Evolutionary conservation across 164 flowering plant genomes (phyloP).

Genomic region (Tetrastigma voinierianum): DNA sequence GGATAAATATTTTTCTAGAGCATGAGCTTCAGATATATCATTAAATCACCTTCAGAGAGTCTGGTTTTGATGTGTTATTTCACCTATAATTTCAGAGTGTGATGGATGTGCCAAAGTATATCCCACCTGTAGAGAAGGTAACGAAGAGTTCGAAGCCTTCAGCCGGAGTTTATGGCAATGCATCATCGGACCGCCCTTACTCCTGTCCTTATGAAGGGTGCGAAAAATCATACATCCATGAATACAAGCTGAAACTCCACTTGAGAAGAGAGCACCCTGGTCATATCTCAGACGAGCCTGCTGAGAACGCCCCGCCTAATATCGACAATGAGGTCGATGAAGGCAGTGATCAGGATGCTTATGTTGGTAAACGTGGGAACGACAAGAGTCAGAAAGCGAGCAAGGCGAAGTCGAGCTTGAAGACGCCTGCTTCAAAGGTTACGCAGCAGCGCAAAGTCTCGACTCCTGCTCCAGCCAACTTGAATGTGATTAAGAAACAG

Average conservation of each 20-base stretch:
- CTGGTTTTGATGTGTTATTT: constrained; percentile 1
- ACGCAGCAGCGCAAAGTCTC: constrained; percentile 51
- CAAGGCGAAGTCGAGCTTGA: constrained; percentile 52
- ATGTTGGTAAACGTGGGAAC: constrained; percentile 45
- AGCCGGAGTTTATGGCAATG: constrained; percentile 51
- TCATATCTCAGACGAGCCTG: constrained; percentile 71
- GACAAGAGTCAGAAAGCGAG: constrained; percentile 54
- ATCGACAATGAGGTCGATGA: constrained; percentile 80
- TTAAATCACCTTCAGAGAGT: not conserved
- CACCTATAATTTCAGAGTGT: constrained; percentile 30
- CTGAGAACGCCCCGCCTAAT: constrained; percentile 41
- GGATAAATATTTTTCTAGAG: no score
- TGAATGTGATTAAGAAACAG: constrained; percentile 43
- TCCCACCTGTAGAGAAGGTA: constrained; percentile 59
- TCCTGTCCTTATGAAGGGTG: constrained; percentile 93
- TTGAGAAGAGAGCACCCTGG: constrained; percentile 88
- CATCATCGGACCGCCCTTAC: constrained; percentile 84
- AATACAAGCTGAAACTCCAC: constrained; percentile 95
- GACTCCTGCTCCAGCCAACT: constrained; percentile 36
- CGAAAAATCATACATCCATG: constrained; percentile 90
- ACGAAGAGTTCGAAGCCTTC: constrained; percentile 53
- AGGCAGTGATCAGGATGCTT: constrained; percentile 77
- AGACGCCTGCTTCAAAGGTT: constrained; percentile 61
- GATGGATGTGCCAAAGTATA: constrained; percentile 43
- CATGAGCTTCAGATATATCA: no score